Evolutionary conservation across 768 basidiomycete genomes (phyloP), one percentile per base, ranked within the genome.

Genomic region (Trametes gibbosa): DNA sequence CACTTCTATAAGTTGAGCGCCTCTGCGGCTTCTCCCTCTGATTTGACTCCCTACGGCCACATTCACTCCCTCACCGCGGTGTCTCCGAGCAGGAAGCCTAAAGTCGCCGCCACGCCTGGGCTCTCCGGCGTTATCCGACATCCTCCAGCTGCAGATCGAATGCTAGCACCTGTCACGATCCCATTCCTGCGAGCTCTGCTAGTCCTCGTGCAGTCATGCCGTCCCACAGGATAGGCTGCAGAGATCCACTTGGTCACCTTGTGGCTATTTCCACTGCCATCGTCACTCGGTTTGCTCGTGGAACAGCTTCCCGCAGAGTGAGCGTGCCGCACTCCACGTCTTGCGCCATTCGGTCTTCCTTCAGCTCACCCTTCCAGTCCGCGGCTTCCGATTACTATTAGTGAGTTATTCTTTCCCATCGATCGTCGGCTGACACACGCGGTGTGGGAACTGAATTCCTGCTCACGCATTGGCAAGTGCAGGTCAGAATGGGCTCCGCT

Each of bases 361-460:
- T 39, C 54, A 46, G 24, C 50, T 25, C 54, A 32, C 48, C 25
- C 59, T 40, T 48, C 59, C 59, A 51, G 54, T 51, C 59, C 59
- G 59, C 54, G 59, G 54, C 59, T 51, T 61, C 59, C 59, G 53
- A 61, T 51, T 61, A 46, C 59, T 53, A 25, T 50, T 56, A 53
- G 48, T 39, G 39, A 49, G 42, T 23, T 21, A 50, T 24, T n/a
- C 45, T n/a, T 56, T 61, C 59, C 59, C 59, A 61, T 61, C 59
- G 59, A 61, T 61, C 50, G 53, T 32, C 51, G 50, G 59, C 55
- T 61, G 54, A 56, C 59, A 40, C 42, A 39, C 54, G 42, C 25
- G 25, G 45, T 61, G 59, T 61, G 59, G 54, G 59, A 56, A 56
- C 23, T n/a, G 17, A 34, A 21, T 32, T 19, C 49, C 48, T 19